Conservation (phyloP, 495 filamentous ascomycete genomes). For the Amphirosellinia nigrospora region DNA sequence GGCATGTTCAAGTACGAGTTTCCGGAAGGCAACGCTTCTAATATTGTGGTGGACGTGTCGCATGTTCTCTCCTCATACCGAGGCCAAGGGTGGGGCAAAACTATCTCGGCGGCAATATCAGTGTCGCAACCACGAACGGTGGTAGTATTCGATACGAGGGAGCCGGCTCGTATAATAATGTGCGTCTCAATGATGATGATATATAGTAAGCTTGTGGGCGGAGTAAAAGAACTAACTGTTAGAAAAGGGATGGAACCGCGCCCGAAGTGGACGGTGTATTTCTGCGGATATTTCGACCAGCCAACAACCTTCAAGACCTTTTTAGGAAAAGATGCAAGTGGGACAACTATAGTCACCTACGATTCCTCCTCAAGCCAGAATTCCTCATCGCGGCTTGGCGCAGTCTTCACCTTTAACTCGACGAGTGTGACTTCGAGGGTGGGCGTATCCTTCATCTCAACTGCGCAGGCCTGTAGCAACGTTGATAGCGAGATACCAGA, state of each 20-base stretch:
- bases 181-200: conserved; percentile 36
- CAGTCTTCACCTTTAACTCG: conserved; percentile 48
- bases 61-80: conserved; percentile 70
- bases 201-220: conserved; percentile 14
- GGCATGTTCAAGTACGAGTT: conserved; percentile 71
- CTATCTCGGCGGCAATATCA: conserved; percentile 70
- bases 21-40: conserved; percentile 49
- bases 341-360: conserved; percentile 36
- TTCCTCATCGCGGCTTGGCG: conserved; percentile 47
- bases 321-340: conserved; percentile 48
- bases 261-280: conserved; percentile 70
- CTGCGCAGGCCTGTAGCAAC: conserved; percentile 65
- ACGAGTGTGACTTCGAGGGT: conserved; percentile 64
- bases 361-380: conserved; percentile 30
- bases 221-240: conserved; percentile 23
- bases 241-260: conserved; percentile 50
- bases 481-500: conserved; percentile 64
- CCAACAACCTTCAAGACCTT: conserved; percentile 56
- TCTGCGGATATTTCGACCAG: conserved; percentile 69
- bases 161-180: conserved; percentile 68
- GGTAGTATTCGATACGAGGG: conserved; percentile 64
- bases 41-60: conserved; percentile 72
- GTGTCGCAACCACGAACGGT: conserved; percentile 41
- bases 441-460: conserved; percentile 73
- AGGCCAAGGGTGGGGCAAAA: conserved; percentile 64